Evolutionary conservation across 164 flowering plant genomes (phyloP).

Genomic region (Buxus sempervirens): DNA sequence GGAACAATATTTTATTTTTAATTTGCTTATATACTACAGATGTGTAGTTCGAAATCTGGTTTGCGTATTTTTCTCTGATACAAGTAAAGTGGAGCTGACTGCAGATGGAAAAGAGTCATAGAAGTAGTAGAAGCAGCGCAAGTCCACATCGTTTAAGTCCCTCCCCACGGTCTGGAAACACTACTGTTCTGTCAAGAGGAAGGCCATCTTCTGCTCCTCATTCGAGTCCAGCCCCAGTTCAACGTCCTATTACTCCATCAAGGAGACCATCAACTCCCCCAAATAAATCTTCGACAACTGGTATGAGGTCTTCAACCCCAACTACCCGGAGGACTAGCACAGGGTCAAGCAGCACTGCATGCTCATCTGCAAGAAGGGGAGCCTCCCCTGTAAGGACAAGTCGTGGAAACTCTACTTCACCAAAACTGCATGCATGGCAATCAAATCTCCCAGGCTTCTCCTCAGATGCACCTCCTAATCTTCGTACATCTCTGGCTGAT

Average conservation of each 20-base stretch:
- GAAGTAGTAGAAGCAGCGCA: constrained; percentile 76
- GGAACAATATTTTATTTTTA: background rate
- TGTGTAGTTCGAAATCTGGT: background rate
- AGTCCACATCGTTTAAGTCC: constrained; percentile 91
- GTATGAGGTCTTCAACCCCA: constrained; percentile 70
- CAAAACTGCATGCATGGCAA: constrained; percentile 84
- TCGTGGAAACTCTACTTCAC: constrained; percentile 85
- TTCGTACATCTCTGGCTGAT: constrained; percentile 89
- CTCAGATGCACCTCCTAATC: constrained; percentile 88
- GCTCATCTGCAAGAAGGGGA: constrained; percentile 56
- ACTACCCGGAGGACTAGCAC: constrained; percentile 66
- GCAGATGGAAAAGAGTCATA: constrained; percentile 74
- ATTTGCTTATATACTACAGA: constrained; percentile 1
- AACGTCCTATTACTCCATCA: constrained; percentile 50
- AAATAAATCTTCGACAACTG: constrained; percentile 52
- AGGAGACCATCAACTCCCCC: constrained; percentile 76
- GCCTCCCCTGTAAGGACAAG: constrained; percentile 62
- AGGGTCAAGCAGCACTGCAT: constrained; percentile 45
- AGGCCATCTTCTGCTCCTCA: constrained; percentile 68
- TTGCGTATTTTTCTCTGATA: background rate
- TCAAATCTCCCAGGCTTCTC: constrained; percentile 90
- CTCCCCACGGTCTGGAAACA: constrained; percentile 67
- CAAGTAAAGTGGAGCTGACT: constrained; percentile 1
- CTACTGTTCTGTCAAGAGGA: constrained; percentile 53
- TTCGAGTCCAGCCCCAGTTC: constrained; percentile 53